Evolutionary conservation across 495 filamentous ascomycete genomes (phyloP), one percentile per base, ranked within the genome.

Genomic region (Aspergillus kassunensis): DNA sequence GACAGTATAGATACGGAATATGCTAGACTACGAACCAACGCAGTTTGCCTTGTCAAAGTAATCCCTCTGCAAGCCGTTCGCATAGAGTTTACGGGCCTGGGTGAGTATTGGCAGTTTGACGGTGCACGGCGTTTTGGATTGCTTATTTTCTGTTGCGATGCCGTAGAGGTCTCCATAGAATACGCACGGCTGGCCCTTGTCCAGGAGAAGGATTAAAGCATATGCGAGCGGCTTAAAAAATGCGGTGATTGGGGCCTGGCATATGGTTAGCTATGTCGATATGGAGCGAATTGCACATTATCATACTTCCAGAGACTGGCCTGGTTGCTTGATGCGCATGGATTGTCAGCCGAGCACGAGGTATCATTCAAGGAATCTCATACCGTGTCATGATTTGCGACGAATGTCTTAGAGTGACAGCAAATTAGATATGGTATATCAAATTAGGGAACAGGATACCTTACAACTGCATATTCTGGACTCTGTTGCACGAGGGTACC

Each of bases 91-190:
- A 6, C 87, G 74, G 6, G 81, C 84, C 19, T 84, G 72, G 13
- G 74, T 75, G 10, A 90, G 62, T n/a, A 77, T 70, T 6, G 85
- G 78, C 0, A 90, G 73, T 16, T 74, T 72, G 25, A 77, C 78
- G 45, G 76, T 73, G 59, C 82, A 86, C 9, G 83, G 76, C 4
- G 85, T 2, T 74, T 73, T 77, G 3, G 79, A 68, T 19, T 74
- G 63, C 23, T 77, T 65, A 30, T 55, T 56, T 42, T 60, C 64
- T 10, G 68, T 78, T 52, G 74, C 65, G 53, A 85, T 82, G n/a
- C 86, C 86, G 61, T 88, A 90, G 9, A 90, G 56, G 55, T 91
- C 87, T 25, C 86, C 86, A 60, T 85, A 90, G 62, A 87, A 91
- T 44, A 88, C 56, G 55, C 85, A 89, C 0, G 87, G 87, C 50